Conservation (phyloP, 1,284 basidiomycete species). For the Grifola frondosa region DNA sequence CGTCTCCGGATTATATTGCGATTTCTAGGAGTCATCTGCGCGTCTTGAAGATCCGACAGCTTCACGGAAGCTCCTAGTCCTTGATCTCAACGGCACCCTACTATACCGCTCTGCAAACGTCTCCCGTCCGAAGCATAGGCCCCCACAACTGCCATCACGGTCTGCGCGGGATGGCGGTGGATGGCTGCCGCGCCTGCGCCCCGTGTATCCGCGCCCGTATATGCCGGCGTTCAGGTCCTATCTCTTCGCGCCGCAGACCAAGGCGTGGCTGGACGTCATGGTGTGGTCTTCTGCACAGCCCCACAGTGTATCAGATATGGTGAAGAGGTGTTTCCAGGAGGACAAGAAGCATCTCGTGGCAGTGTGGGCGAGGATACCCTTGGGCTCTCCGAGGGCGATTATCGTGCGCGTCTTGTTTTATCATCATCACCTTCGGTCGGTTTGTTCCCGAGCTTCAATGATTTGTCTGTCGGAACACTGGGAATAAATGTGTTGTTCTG, state of each 20-base stretch:
- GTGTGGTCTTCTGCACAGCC: constrained; percentile 88
- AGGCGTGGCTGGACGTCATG: constrained; percentile 73
- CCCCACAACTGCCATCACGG: too few species aligned
- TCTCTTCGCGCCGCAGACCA: constrained; percentile 55
- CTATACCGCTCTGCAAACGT: constrained; percentile 57
- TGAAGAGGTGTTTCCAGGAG: constrained; percentile 52
- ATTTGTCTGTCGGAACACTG: too few species aligned
- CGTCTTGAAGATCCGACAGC: constrained; percentile 33
- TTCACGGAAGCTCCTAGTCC: constrained; percentile 68
- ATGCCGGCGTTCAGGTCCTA: constrained; percentile 64
- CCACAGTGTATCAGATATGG: constrained; percentile 75
- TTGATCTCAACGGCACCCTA: constrained; percentile 84
- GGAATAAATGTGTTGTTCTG: too few species aligned
- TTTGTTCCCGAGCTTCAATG: too few species aligned
- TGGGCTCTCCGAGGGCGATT: constrained; percentile 55
- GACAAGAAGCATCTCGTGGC: constrained; percentile 49
- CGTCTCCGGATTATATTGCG: constrained; percentile 31
- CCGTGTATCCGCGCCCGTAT: constrained; percentile 66
- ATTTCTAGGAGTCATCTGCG: constrained; percentile 23
- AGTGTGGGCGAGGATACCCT: constrained; percentile 82
- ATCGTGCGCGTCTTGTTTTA: constrained; percentile 48
- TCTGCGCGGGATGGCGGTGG: constrained; percentile 13
- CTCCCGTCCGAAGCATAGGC: constrained; percentile 20
- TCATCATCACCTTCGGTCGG: too few species aligned
- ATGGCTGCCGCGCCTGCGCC: constrained; percentile 35